These are phyloP conservation scores for Colletotrichum incanum DNA, from an alignment of 2,329 filamentous ascomycete genomes.

Conservation along the genomic window DNA sequence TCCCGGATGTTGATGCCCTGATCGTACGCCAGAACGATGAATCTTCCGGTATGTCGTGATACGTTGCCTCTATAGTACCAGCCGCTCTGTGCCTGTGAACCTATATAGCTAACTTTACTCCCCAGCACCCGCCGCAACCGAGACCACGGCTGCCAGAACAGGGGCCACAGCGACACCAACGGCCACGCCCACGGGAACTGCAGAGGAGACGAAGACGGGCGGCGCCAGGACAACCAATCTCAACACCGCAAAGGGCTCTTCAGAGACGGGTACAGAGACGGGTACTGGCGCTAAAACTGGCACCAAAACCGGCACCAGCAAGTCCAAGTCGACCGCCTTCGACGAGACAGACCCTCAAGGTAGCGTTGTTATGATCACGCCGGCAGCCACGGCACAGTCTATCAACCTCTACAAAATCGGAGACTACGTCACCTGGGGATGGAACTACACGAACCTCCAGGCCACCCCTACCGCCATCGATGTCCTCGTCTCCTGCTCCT, in stretches of 20 bases:
- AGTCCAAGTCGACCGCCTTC: constrained; percentile 58
- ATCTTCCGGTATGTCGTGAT: constrained; percentile 43
- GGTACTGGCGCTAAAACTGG: constrained; percentile 48
- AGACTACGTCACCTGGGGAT: constrained; percentile 72
- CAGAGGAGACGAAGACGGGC: constrained; percentile 46
- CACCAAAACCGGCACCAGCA: constrained; percentile 47
- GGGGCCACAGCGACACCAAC: constrained; percentile 42
- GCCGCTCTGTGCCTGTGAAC: constrained; percentile 2
- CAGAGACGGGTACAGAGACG: constrained; percentile 44
- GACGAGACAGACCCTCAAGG: constrained; percentile 64
- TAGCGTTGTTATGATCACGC: constrained; percentile 59
- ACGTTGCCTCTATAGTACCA: constrained; percentile 19
- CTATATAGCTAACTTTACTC: constrained; percentile 18
- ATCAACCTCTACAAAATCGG: constrained; percentile 73
- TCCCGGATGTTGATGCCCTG: constrained; percentile 68
- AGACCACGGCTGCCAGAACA: constrained; percentile 30
- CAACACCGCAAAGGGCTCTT: constrained; percentile 56
- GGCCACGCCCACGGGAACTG: constrained; percentile 35
- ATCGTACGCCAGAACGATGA: constrained; percentile 65
- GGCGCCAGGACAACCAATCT: constrained; percentile 55
- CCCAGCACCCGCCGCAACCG: constrained; percentile 27
- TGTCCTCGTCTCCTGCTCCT: constrained; percentile 70
- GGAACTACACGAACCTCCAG: constrained; percentile 76
- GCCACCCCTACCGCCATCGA: constrained; percentile 74
- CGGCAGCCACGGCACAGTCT: constrained; percentile 60